Evolutionary conservation across 1,284 basidiomycete genomes (phyloP), one percentile per base, ranked within the genome.

Genomic region (Ganoderma sp.): DNA sequence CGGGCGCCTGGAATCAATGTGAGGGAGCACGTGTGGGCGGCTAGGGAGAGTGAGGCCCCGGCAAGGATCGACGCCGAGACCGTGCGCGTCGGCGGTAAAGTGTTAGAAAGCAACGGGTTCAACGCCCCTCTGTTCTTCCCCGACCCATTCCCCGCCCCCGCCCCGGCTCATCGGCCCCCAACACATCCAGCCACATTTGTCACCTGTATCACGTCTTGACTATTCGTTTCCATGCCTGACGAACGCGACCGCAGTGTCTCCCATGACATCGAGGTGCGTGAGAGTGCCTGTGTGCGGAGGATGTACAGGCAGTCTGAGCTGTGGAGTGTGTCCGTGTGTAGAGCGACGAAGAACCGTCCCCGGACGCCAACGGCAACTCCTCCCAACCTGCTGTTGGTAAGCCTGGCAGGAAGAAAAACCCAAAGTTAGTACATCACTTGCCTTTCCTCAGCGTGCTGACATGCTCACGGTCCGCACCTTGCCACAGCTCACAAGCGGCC

Each of bases 341-440:
- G 85, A 87, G 91, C 32, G 91, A 92, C 72, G 74, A 92, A 71
- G 74, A 81, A 42, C 88, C 89, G 28, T 90, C 88, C 28, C 83
- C 79, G 6, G 86, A 87, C 45, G 79, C 73, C 43, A 69, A 61
- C 58, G 71, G 75, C 50, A 71, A 76, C 10, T 42, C 50, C 63
- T 63, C 67, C 19, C 64, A 73, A 61, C 32, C 86, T 15, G 57
- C 75, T 41, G 73, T 88, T 59, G 87, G 88, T 22, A 93, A 89
- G 74, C 92, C 91, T 54, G 92, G 92, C 22, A 84, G 91, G 71
- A 94, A 93, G 87, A 94, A 94, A 83, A 94, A 94, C 75, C 91
- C 92, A 74, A 93, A 93, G 91, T 92, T 74, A 71, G 86, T 25
- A 52, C 48, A 57, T 28, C 77, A 67, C 52, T 4, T 60, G 15